These are phyloP conservation scores for Oryza brachyantha DNA, from an alignment of 176 grass and related monocot species.

Conservation along the genomic window DNA sequence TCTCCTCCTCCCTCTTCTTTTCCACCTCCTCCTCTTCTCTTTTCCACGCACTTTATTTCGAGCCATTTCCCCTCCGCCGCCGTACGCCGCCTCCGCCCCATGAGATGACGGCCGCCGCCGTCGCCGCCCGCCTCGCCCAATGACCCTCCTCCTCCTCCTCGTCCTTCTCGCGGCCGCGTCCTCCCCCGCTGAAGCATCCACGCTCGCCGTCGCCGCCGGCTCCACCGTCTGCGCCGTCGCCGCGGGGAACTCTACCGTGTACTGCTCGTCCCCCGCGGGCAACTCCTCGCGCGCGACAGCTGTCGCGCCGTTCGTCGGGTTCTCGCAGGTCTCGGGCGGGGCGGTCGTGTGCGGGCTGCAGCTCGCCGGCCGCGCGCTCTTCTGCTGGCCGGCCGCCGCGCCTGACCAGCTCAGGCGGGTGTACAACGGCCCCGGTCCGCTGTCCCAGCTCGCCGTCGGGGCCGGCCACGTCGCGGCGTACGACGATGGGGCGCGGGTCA, in stretches of 20 bases:
- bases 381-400: slow-evolving; percentile 59
- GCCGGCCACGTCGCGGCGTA: slow-evolving; percentile 57
- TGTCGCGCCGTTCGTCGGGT: slow-evolving; percentile 29
- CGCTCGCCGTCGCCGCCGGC: slow-evolving; percentile 55
- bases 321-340: slow-evolving; percentile 55
- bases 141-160: slow-evolving; percentile 15
- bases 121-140: background rate
- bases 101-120: slow-evolving; percentile 33
- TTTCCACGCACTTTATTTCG: slow-evolving; percentile 10
- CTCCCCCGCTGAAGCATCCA: slow-evolving; percentile 35
- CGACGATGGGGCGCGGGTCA: background rate
- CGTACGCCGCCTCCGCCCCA: background rate
- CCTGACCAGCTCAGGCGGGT: slow-evolving; percentile 19
- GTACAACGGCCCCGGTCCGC: slow-evolving; percentile 23
- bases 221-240: slow-evolving; percentile 57
- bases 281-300: too few relatives aligned
- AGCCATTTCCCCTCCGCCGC: background rate
- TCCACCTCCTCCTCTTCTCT: too few relatives aligned
- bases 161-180: background rate
- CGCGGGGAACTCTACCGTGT: rapidly evolving
- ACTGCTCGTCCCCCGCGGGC: too few relatives aligned
- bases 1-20: background rate
- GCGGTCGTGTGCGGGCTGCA: slow-evolving; percentile 47
- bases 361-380: slow-evolving; percentile 39
- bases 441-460: slow-evolving; percentile 48